Evolutionary conservation across 768 basidiomycete genomes (phyloP).

Genomic region (Lactarius psammicola): DNA sequence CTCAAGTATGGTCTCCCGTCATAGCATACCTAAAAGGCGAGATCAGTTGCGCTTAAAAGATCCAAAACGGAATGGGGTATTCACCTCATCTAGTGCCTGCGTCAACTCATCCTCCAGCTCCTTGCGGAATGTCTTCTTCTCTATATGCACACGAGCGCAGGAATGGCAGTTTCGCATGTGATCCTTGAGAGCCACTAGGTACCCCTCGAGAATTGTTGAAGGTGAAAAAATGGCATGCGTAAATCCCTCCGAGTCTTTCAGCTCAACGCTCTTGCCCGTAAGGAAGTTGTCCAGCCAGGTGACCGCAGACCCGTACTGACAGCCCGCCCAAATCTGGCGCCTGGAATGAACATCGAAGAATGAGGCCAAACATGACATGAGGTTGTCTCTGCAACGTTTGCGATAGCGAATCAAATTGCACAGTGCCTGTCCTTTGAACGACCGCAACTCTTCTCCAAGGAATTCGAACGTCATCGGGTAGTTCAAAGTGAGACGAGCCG

Average conservation of each 20-base stretch:
- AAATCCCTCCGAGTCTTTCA: neutral
- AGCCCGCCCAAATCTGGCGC: neutral
- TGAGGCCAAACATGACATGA: neutral
- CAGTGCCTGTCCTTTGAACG: neutral
- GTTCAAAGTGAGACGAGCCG: neutral
- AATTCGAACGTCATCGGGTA: neutral
- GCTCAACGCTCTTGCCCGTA: neutral
- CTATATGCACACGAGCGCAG: neutral
- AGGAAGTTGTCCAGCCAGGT: constrained; percentile 1
- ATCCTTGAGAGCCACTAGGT: neutral
- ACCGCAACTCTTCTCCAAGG: neutral
- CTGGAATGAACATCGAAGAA: neutral
- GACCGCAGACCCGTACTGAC: neutral
- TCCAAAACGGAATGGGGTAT: neutral
- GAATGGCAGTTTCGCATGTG: neutral
- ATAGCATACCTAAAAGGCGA: neutral
- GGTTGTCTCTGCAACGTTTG: neutral
- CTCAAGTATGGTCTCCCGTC: neutral
- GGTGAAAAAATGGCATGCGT: neutral
- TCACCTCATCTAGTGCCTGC: constrained; percentile 3
- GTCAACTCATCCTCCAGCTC: constrained; percentile 5
- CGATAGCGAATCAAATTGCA: neutral
- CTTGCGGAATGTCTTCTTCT: neutral
- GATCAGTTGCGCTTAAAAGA: neutral
- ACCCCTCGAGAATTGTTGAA: neutral